These are phyloP conservation scores for Diversispora eburnea DNA, from an alignment of 192 early-diverging fungal genomes.

Conservation along the genomic window DNA sequence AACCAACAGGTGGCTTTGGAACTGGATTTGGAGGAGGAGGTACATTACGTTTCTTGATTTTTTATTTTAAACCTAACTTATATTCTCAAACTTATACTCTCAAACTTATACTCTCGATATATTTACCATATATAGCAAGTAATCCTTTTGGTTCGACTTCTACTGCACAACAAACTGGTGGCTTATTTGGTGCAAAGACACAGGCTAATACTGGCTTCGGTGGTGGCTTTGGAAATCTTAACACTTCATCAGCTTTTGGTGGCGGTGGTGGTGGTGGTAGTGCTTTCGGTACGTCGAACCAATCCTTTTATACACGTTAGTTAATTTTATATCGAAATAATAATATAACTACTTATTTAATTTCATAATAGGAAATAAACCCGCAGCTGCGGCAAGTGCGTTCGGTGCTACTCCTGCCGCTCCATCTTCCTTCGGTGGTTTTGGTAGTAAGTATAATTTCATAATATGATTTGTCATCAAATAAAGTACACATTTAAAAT, in stretches of 20 bases:
- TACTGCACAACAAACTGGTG: no score
- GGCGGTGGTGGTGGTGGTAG: no score
- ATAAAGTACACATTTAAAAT: background rate
- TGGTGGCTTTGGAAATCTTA: no score
- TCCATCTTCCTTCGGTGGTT: constrained; percentile 43
- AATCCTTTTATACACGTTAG: background rate
- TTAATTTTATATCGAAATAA: background rate
- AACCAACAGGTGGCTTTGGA: background rate
- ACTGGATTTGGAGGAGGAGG: background rate
- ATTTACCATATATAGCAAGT: no score
- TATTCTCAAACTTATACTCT: background rate
- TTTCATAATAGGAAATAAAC: background rate
- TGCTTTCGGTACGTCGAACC: no score
- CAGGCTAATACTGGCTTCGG: no score
- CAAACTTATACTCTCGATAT: background rate
- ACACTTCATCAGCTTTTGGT: no score
- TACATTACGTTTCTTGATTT: background rate
- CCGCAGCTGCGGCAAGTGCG: background rate
- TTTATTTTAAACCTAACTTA: background rate
- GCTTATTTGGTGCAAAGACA: no score
- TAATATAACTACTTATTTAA: background rate
- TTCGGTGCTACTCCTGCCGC: constrained; percentile 9
- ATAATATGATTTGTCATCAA: background rate
- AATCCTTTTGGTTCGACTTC: no score
- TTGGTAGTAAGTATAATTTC: constrained; percentile 32